Conservation (phyloP, 768 basidiomycete species). For the Mycena amicta region DNA sequence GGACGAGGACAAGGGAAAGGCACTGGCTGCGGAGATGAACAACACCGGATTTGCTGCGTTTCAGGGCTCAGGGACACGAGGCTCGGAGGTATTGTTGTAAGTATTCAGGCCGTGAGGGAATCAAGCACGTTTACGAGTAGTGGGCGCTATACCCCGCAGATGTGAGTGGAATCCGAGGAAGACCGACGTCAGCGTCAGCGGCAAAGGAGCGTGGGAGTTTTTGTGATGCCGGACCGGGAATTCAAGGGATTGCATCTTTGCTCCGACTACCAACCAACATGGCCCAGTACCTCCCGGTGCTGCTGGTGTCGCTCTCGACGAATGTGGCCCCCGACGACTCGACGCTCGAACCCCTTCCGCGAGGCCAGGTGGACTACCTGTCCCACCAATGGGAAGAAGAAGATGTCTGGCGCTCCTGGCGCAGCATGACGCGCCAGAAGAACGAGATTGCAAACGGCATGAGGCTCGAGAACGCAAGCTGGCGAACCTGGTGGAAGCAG, state of each 20-base stretch:
- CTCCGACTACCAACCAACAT: conserved; percentile 33
- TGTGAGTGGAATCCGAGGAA: not conserved
- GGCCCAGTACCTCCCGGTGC: conserved; percentile 72
- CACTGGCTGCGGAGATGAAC: too few relatives aligned
- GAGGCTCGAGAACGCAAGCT: conserved; percentile 95
- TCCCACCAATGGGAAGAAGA: conserved; percentile 98
- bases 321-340: conserved; percentile 73
- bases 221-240: not conserved
- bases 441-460: conserved; percentile 96
- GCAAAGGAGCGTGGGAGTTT: not conserved
- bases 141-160: not conserved
- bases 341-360: conserved; percentile 79
- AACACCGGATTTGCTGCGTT: too few relatives aligned
- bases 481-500: conserved; percentile 99
- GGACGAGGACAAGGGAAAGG: too few relatives aligned
- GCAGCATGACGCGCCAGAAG: conserved; percentile 97
- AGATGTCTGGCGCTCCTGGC: conserved; percentile 98
- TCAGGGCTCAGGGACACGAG: not conserved
- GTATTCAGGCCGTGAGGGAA: too few relatives aligned
- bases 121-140: too few relatives aligned
- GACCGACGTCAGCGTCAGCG: not conserved
- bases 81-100: not conserved
- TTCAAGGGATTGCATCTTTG: not conserved
- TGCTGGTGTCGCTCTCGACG: conserved; percentile 63
- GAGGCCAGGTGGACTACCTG: conserved; percentile 97